A percentile compares a stretch with the other conserved stretches of the same genome.
Evolutionary conservation across 164 flowering plant species (phyloP).

Genomic region (Taxillus chinensis): DNA sequence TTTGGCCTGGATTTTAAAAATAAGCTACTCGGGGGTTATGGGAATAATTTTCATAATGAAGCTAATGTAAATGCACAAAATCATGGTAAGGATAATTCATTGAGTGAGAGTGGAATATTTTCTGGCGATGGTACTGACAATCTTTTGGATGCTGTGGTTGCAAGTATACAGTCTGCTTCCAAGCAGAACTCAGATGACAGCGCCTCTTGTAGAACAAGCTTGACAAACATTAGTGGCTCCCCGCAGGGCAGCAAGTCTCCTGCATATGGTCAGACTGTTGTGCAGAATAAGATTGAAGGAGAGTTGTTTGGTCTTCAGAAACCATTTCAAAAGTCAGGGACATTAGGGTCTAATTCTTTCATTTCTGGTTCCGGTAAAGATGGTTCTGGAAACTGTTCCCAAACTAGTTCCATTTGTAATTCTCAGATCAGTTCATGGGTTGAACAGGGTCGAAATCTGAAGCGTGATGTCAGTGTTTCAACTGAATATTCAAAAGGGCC

Average conservation of each 20-base stretch:
- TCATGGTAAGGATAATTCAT: conserved; percentile 17
- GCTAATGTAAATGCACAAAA: conserved; percentile 6
- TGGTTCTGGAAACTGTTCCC: conserved; percentile 32
- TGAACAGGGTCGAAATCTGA: conserved; percentile 39
- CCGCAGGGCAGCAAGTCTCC: conserved; percentile 32
- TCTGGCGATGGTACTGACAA: conserved; percentile 35
- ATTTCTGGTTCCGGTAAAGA: conserved; percentile 32
- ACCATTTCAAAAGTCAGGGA: conserved; percentile 21
- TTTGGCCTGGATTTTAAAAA: conserved; percentile 51
- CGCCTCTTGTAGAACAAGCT: conserved; percentile 44
- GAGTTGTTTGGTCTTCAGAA: conserved; percentile 29
- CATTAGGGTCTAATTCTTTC: conserved; percentile 30
- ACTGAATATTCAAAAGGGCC: conserved; percentile 54
- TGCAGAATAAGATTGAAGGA: conserved; percentile 23
- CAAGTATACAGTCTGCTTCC: conserved; percentile 34
- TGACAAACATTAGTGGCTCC: conserved; percentile 41
- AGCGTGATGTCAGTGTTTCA: conserved; percentile 39
- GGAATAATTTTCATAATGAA: conserved; percentile 16
- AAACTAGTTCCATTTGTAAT: conserved; percentile 31
- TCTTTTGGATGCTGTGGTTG: conserved; percentile 83
- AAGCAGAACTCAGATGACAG: conserved; percentile 48
- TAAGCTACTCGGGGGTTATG: conserved; percentile 21
- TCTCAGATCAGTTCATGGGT: conserved; percentile 67
- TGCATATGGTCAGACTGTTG: conserved; percentile 10
- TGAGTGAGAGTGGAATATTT: conserved; percentile 34